Base-by-base conservation (phyloP, 2,329 filamentous ascomycete genomes). In the Nemania abortiva region DNA sequence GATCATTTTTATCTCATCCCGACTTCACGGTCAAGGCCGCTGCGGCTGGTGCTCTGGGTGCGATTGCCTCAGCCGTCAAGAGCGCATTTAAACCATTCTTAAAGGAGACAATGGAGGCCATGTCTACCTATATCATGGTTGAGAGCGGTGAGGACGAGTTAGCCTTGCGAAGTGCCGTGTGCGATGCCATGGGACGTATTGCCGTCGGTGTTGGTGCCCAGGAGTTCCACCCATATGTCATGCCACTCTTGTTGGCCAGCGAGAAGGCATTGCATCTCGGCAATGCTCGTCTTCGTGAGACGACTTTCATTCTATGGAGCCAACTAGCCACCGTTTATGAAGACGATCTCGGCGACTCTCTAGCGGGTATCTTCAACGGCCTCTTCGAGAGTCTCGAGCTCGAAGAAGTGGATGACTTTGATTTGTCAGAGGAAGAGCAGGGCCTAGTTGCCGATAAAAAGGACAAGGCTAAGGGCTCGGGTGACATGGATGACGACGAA, bases 221-320 rank as follows among this genome's bases (percentile, higher is more conserved):
- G 79, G 87, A 92, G 56, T 98, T 98, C 86, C 91, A 97, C 84
- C 93, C 92, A 15, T 98, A 95, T 78, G 95, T 98, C 42, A 87
- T 92, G 78, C 93, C 94, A 50, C 86, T 98, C 67, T 97, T 99
- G 92, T 88, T 91, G 76, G 92, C 95, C 15, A 97, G 93, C 74
- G 95, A 98, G 82, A 95, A 98, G 81, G 95, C 92, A 64, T 87
- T 98, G 1, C 86, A 92, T 75, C 90, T 99, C 2, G 95, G 94
- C 75, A 95, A 98, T 83, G 92, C 95, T 50, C 89, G 95, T 66
- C 89, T 98, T 60, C 93, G 94, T 81, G 96, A 99, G 85, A 98
- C 94, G 70, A 97, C 94, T 79, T 99, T 97, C 83, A 97, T 98
- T 71, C 87, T 99, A 63, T 99, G 96, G 95, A 94, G 93, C 73